phyloP scores from a whole-genome alignment of 78 protist genomes.

The Cyanophora paradoxa region DNA sequence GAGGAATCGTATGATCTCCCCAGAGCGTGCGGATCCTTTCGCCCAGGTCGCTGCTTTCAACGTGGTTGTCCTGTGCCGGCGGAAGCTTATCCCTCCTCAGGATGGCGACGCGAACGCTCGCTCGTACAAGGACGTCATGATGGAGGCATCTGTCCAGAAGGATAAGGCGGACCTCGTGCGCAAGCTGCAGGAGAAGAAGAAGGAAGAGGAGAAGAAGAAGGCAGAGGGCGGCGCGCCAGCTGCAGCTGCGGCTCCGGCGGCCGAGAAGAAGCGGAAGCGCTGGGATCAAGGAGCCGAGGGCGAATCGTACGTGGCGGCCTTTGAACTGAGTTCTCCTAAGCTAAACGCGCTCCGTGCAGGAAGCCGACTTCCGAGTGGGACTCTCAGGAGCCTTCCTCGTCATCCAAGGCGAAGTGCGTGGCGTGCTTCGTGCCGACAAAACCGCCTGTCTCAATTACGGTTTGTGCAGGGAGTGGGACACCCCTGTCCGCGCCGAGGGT shows the following conservation, averaged over 20 bases:
- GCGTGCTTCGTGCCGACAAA: too few species aligned
- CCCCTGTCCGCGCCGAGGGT: constrained; percentile 6
- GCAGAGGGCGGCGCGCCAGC: neutral
- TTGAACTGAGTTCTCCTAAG: too few species aligned
- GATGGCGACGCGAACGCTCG: constrained; percentile 8
- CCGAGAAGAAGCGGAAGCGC: neutral
- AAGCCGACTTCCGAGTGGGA: neutral
- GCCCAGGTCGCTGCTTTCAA: constrained; percentile 14
- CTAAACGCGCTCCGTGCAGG: neutral
- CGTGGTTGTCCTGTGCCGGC: neutral
- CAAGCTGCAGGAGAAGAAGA: neutral
- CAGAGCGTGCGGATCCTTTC: constrained; percentile 53
- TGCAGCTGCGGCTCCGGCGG: neutral
- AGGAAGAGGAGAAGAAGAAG: neutral
- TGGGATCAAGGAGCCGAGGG: neutral
- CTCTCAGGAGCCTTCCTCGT: neutral
- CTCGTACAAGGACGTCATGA: constrained; percentile 24
- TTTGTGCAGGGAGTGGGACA: neutral
- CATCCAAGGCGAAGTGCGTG: too few species aligned
- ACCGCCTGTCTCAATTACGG: neutral
- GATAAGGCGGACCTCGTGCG: neutral
- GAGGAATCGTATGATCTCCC: constrained; percentile 46
- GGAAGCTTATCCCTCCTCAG: neutral
- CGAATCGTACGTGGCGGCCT: neutral
- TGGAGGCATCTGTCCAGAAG: neutral